phyloP scores from a whole-genome alignment of 1,284 basidiomycete species.

The Stereum hirsutum region DNA sequence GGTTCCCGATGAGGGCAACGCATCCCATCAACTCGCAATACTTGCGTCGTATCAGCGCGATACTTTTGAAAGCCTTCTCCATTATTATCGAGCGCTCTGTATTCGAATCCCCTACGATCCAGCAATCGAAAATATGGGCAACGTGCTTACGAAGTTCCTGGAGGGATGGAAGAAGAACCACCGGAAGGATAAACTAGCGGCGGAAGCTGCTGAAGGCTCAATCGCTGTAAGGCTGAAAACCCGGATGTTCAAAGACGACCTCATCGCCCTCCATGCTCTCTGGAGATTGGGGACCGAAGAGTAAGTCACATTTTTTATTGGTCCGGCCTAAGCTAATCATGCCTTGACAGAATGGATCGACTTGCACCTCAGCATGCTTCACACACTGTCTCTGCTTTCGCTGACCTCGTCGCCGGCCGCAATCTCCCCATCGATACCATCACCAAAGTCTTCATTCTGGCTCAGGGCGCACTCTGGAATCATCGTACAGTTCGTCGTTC shows the following conservation, averaged over 20 bases:
- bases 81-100: constrained; percentile 90
- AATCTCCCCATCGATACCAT: constrained; percentile 72
- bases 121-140: constrained; percentile 78
- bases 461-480: constrained; percentile 77
- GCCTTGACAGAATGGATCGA: constrained; percentile 29
- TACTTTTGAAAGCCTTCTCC: constrained; percentile 71
- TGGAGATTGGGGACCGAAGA: constrained; percentile 55
- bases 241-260: constrained; percentile 59
- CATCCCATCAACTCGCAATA: constrained; percentile 94
- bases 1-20: constrained; percentile 77
- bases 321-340: constrained; percentile 2
- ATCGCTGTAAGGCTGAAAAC: constrained; percentile 31
- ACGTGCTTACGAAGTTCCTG: constrained; percentile 58
- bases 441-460: constrained; percentile 63
- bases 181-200: constrained; percentile 15
- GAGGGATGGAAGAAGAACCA: constrained; percentile 39
- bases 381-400: constrained; percentile 44
- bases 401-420: constrained; percentile 52
- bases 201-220: constrained; percentile 14
- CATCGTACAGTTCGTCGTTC: constrained; percentile 54
- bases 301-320: constrained; percentile 30
- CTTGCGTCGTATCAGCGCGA: constrained; percentile 81
- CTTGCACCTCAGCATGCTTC: constrained; percentile 37
- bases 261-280: constrained; percentile 64
- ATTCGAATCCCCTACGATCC: constrained; percentile 82